Conservation (phyloP, 108 stramenopile genomes). For the Cyclotella cryptica region DNA sequence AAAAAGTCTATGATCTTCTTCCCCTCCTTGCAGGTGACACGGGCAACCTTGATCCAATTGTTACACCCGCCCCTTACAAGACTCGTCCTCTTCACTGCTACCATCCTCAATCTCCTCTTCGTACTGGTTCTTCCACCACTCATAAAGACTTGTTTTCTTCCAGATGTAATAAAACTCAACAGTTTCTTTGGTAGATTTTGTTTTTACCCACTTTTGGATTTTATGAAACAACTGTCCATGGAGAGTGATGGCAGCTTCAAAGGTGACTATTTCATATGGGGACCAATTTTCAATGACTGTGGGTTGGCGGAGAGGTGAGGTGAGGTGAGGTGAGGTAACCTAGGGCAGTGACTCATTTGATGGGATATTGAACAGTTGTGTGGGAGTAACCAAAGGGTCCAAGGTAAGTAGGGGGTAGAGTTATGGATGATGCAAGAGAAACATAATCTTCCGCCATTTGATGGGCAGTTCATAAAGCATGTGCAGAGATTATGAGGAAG, state of each 20-base stretch:
- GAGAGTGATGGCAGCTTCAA: constrained; percentile 82
- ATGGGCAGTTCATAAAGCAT: constrained; percentile 50
- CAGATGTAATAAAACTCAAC: constrained; percentile 98
- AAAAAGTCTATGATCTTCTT: too few species aligned
- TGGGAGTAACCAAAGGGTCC: constrained; percentile 65
- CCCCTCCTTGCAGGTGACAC: constrained; percentile 7
- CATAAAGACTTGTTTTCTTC: constrained; percentile 96
- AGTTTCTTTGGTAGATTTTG: constrained; percentile 89
- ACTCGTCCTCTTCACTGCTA: constrained; percentile 25
- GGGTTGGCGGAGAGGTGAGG: constrained; percentile 75
- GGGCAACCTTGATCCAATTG: background rate
- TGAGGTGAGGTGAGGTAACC: constrained; percentile 70
- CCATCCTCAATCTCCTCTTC: constrained; percentile 34
- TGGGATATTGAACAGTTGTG: constrained; percentile 53
- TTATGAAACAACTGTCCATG: constrained; percentile 87
- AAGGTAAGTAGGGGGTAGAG: constrained; percentile 56
- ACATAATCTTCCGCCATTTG: constrained; percentile 82
- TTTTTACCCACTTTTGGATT: constrained; percentile 68
- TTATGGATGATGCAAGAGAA: constrained; percentile 53
- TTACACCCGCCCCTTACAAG: background rate
- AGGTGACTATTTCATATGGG: constrained; percentile 86
- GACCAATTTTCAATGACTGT: constrained; percentile 88
- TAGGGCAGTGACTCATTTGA: constrained; percentile 64
- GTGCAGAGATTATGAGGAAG: too few species aligned
- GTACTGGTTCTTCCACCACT: constrained; percentile 79